phyloP scores from a whole-genome alignment of 1,284 basidiomycete species.

The Puccinia novopanici region DNA sequence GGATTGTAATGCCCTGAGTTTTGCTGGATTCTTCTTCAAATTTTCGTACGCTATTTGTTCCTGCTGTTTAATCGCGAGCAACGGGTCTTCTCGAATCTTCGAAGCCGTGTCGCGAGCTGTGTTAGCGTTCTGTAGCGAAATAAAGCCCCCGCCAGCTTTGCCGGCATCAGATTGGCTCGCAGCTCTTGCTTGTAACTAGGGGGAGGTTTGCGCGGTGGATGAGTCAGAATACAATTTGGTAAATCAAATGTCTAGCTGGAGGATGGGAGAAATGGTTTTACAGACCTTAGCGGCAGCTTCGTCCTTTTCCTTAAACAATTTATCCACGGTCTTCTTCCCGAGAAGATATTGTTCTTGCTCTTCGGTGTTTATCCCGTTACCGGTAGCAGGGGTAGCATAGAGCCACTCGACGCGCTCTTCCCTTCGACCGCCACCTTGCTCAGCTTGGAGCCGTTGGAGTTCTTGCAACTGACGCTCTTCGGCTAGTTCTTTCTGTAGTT shows the following conservation, averaged over 20 bases:
- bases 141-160: slow-evolving; percentile 58
- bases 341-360: slow-evolving; percentile 95
- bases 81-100: slow-evolving; percentile 92
- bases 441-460: slow-evolving; percentile 85
- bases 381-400: slow-evolving; percentile 91
- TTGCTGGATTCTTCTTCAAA: slow-evolving; percentile 85
- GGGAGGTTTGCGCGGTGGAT: neutral
- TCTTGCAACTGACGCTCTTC: slow-evolving; percentile 96
- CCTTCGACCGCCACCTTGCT: slow-evolving; percentile 86
- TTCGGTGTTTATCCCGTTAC: slow-evolving; percentile 76
- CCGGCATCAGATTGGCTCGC: slow-evolving; percentile 28
- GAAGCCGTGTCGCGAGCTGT: slow-evolving; percentile 81
- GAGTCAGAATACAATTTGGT: neutral
- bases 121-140: slow-evolving; percentile 90
- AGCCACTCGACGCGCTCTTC: slow-evolving; percentile 97
- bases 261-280: neutral
- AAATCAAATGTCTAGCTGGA: neutral
- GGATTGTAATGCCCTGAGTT: slow-evolving; percentile 65
- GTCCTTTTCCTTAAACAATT: slow-evolving; percentile 79
- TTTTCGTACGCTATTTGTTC: slow-evolving; percentile 90
- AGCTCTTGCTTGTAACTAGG: slow-evolving; percentile 29
- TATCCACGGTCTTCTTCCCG: slow-evolving; percentile 98
- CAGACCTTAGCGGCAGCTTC: slow-evolving; percentile 61
- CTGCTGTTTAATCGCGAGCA: slow-evolving; percentile 94
- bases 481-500: slow-evolving; percentile 93